A percentile compares a stretch with the other conserved stretches of the same genome.
Conservation (phyloP, 805 yeast genomes). For the Yamadazyma laniorum region DNA sequence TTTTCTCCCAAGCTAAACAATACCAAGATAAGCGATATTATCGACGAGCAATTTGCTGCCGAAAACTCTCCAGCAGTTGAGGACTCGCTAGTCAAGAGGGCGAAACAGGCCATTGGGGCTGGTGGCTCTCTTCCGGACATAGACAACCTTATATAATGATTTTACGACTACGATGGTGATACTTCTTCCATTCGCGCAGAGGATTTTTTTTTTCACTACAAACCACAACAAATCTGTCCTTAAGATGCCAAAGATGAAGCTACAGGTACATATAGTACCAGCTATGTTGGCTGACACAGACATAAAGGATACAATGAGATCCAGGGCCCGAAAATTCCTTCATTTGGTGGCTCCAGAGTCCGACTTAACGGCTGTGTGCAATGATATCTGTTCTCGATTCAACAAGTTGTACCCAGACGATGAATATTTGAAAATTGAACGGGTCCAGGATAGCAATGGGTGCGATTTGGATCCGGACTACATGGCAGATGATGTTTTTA, state of each 20-base stretch:
- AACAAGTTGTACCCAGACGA: slow-evolving; percentile 64
- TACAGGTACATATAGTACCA: slow-evolving; percentile 23
- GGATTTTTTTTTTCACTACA: too few relatives aligned
- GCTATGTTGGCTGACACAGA: slow-evolving; percentile 16
- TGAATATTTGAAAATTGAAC: slow-evolving; percentile 52
- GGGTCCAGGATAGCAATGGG: slow-evolving; percentile 62
- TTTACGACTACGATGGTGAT: too few relatives aligned
- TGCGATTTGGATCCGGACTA: slow-evolving; percentile 84
- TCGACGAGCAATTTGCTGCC: background rate
- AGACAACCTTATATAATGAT: too few relatives aligned
- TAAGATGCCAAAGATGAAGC: slow-evolving; percentile 5
- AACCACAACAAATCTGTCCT: background rate
- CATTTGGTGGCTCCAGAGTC: slow-evolving; percentile 55
- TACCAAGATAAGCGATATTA: background rate
- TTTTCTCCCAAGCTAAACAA: slow-evolving; percentile 44
- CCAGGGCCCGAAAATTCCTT: slow-evolving; percentile 49
- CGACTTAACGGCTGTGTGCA: slow-evolving; percentile 47
- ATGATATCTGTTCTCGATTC: slow-evolving; percentile 56
- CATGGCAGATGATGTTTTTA: slow-evolving; percentile 61
- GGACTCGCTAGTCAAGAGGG: background rate
- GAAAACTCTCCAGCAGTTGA: background rate
- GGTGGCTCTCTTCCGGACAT: background rate
- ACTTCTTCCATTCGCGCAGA: too few relatives aligned
- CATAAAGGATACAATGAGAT: slow-evolving; percentile 21
- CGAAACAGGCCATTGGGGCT: background rate